Conservation (phyloP, 2,329 filamentous ascomycete genomes). For the Aureobasidium leucospermi region DNA sequence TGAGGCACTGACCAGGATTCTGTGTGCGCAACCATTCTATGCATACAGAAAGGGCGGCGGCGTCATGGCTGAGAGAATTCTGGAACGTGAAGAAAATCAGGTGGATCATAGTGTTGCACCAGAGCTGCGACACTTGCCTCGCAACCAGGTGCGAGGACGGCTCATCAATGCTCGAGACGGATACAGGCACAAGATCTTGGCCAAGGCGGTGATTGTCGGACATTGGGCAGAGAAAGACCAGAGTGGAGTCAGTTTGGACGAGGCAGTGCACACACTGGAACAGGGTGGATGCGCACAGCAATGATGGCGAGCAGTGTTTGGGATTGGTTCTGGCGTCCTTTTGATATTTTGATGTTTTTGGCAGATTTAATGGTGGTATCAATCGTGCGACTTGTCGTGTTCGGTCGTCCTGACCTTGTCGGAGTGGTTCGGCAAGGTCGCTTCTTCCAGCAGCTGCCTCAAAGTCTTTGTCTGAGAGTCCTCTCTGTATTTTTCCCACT, state of each 20-base stretch:
- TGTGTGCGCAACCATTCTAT: constrained; percentile 22
- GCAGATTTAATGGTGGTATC: background rate
- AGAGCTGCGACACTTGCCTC: constrained; percentile 14
- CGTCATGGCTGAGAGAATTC: constrained; percentile 17
- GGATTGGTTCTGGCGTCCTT: background rate
- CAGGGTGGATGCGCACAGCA: background rate
- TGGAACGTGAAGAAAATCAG: constrained; percentile 17
- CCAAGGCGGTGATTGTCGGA: constrained; percentile 17
- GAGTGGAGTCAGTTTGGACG: background rate
- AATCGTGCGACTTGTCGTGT: background rate
- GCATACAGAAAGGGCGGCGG: constrained; percentile 24
- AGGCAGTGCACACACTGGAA: background rate
- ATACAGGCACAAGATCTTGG: constrained; percentile 22
- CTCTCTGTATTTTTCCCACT: constrained; percentile 24
- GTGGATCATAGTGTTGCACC: constrained; percentile 3
- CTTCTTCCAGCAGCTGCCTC: constrained; percentile 25
- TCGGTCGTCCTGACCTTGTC: background rate
- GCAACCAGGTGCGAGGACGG: background rate
- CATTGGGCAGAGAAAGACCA: constrained; percentile 19
- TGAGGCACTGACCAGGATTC: constrained; percentile 23
- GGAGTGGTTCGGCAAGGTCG: background rate
- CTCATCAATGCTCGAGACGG: constrained; percentile 19
- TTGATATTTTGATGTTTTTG: background rate
- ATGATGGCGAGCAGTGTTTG: background rate
- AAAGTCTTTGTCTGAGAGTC: constrained; percentile 26